Conservation (phyloP, 2,329 filamentous ascomycete species). For the Ustulina deusta region DNA sequence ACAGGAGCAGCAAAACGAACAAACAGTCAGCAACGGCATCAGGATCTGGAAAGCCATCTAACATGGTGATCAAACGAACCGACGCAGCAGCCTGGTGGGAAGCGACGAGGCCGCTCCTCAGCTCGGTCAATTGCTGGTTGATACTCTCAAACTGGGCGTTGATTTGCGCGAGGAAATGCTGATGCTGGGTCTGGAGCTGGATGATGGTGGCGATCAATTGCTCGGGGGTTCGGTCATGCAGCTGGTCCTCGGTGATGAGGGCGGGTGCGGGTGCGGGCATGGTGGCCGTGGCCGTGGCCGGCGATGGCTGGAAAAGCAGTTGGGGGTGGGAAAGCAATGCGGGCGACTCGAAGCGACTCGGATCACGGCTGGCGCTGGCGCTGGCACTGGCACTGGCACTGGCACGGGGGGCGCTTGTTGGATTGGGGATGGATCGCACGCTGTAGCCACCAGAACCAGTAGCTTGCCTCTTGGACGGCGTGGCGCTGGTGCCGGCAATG, state of each 20-base stretch:
- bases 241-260: constrained; percentile 50
- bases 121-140: constrained; percentile 51
- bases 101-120: constrained; percentile 50
- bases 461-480: constrained; percentile 52
- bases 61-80: constrained; percentile 44
- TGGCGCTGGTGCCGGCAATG: constrained; percentile 50
- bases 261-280: constrained; percentile 35
- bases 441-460: constrained; percentile 42
- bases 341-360: constrained; percentile 28
- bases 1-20: constrained; percentile 7
- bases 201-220: constrained; percentile 54
- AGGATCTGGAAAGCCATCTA: not conserved
- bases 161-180: constrained; percentile 52
- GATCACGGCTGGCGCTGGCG: constrained; percentile 19
- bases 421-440: constrained; percentile 42
- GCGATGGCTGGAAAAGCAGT: constrained; percentile 43
- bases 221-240: constrained; percentile 50
- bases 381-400: not conserved
- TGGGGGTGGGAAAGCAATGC: constrained; percentile 33
- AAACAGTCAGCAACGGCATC: constrained; percentile 36
- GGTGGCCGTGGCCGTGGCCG: constrained; percentile 42
- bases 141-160: constrained; percentile 52
- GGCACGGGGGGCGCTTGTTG: constrained; percentile 17
- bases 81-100: constrained; percentile 51
- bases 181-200: constrained; percentile 52